Base-by-base conservation (phyloP, 371 early-diverging fungal genomes). In the Lichtheimia ramosa region DNA sequence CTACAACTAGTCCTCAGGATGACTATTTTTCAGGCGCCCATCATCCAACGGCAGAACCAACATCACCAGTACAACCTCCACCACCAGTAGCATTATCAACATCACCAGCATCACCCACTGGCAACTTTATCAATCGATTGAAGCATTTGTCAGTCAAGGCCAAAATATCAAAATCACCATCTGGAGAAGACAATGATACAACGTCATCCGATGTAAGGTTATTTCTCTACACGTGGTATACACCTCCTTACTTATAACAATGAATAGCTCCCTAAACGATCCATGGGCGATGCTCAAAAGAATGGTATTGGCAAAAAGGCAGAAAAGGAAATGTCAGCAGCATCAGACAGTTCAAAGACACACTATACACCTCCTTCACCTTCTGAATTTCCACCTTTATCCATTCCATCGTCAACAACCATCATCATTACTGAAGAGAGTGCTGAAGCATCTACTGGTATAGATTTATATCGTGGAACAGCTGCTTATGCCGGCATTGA, bases 401-500 rank as follows among this genome's bases (percentile, higher is more conserved):
- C 62, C 7, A 75, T 95, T 12, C 92, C 93, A 5, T 69, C 83
- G 1, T 75, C 82, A 28, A 87, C 90, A 0, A 84, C 86, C 5
- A 75, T 95, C 2, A 80, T 90, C 27, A 81, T 94, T 23, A 84
- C 89, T 3, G 94, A 93, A 68, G 93, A 93, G 56, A 87, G 88
- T 13, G 79, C 85, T 7, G 93, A 92, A 50, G 91, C 89, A n/a
- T 86, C 89, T 0, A 84, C 85, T 13, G 86, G 83, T 25, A 79
- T 92, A 57, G 90, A 91, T 59, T 63, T 89, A 27, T 92, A 90
- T 64, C 84, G 89, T 43, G 91, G 92, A 21, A 86, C 86, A 12
- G 81, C 89, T 2, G 87, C 75, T 1, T 68, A 82, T 0, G 57
- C 84, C 51, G 89, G 77, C 0, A 62, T 73, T 13, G 86, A 86